Percentiles rank a stretch among this genome's conserved stretches.
Conservation (phyloP, 768 basidiomycete species). For the Kockovaella imperatae region DNA sequence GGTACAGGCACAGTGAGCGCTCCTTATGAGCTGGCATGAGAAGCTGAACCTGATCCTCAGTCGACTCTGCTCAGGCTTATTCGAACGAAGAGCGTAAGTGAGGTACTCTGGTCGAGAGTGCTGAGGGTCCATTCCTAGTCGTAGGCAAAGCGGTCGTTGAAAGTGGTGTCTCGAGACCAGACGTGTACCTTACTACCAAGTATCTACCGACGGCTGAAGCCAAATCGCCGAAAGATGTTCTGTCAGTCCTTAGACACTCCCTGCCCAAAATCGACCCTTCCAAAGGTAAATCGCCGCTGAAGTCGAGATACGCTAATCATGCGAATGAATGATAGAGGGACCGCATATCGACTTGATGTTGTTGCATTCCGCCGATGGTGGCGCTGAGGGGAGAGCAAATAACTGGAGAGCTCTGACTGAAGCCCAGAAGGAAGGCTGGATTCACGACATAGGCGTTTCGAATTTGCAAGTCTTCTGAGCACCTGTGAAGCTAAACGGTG, state of each 20-base stretch:
- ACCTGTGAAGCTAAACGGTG: not conserved
- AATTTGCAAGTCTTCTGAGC: constrained; percentile 37
- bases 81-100: constrained; percentile 33
- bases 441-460: constrained; percentile 35
- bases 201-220: constrained; percentile 14
- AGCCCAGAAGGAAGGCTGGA: constrained; percentile 31
- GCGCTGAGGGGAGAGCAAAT: constrained; percentile 33
- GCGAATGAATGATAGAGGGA: constrained; percentile 5
- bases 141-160: constrained; percentile 17
- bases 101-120: not conserved
- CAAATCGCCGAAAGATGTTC: constrained; percentile 1
- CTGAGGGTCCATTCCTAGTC: constrained; percentile 8
- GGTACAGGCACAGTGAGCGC: constrained; percentile 33
- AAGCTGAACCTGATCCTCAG: constrained; percentile 3
- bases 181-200: constrained; percentile 37
- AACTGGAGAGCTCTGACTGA: constrained; percentile 25
- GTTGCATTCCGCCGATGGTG: constrained; percentile 36
- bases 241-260: constrained; percentile 5
- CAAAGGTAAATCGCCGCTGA: too few species aligned
- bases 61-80: constrained; percentile 30
- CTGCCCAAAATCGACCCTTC: constrained; percentile 7
- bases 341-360: constrained; percentile 38
- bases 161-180: constrained; percentile 9
- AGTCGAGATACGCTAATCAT: too few species aligned
- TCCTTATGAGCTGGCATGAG: not conserved